Conservation (phyloP, 345 rosid genomes). For the Eucalyptus shirleyi region DNA sequence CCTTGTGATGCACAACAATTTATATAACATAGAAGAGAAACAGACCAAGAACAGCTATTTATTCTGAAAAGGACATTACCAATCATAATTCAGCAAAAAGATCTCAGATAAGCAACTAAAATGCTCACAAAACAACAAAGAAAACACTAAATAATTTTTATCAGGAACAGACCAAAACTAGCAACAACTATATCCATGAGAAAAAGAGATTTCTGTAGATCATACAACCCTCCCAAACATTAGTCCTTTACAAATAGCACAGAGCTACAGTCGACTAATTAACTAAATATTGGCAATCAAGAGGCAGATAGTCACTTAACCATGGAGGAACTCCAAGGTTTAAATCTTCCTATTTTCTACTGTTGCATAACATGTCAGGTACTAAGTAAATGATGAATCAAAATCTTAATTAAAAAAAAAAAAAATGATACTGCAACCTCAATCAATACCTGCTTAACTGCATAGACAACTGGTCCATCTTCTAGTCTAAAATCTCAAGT, state of each 20-base stretch:
- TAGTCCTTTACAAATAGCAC: neutral
- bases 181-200: neutral
- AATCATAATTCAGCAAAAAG: neutral
- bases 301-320: neutral
- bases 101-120: neutral
- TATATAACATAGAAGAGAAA: neutral
- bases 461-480: neutral
- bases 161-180: neutral
- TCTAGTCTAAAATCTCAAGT: neutral
- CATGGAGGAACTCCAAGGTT: neutral
- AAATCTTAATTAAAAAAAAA: neutral
- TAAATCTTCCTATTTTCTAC: neutral
- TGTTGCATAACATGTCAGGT: neutral
- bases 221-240: neutral
- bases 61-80: neutral
- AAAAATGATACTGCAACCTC: neutral
- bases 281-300: neutral
- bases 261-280: neutral
- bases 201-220: neutral
- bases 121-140: neutral
- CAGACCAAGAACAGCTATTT: neutral
- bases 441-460: neutral
- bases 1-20: neutral
- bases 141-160: neutral
- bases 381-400: neutral